Base-by-base conservation (phyloP, 1,284 basidiomycete species). In the Veloboletus limbatus region DNA sequence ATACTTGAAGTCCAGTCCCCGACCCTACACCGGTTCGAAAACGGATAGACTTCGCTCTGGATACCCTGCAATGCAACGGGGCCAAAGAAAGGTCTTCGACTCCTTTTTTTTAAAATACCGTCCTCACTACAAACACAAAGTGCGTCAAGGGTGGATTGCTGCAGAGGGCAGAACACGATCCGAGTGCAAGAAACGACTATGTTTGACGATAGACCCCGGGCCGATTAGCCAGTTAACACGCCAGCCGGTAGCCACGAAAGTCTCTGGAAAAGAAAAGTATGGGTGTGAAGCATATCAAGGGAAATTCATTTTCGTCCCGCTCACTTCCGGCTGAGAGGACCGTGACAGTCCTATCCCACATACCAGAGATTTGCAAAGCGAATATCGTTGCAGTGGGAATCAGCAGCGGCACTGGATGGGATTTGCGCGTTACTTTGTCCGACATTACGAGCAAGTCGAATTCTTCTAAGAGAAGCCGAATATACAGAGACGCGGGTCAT, bases 191-290 rank as follows among this genome's bases (percentile, higher is more conserved):
- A 95, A 3, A 93, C 92, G 77, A 5, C 92, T 87, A 1, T 96
- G 92, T 28, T 75, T 74, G 47, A 97, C 88, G 57, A 99, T 88
- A 31, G 82, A 82, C 18, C 79, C 64, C 5, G 93, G 91, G 6
- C 89, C 97, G 53, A 99, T 86, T 11, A 95, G 79, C 94, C 94
- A 99, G 58, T 96, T 96, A 20, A 99, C 82, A 47, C 97, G 85
- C 96, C 96, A 99, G 20, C 97, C 97, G 2, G 97, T 99, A 7
- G 92, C 92, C 14, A 96, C 91, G 67, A 99, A 99, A n/a, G 92
- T 85, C 74, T 94, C 90, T 92, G 62, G 10, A n/a, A 6, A 6
- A 16, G 8, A 9, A 25, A 16, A 9, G 24, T 6, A 24, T 53
- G 32, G 49, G 17, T 1, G 17, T 28, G 4, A 9, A 27, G 2